Conservation (phyloP, 306 rosid genomes). For the Rosa chinensis region DNA sequence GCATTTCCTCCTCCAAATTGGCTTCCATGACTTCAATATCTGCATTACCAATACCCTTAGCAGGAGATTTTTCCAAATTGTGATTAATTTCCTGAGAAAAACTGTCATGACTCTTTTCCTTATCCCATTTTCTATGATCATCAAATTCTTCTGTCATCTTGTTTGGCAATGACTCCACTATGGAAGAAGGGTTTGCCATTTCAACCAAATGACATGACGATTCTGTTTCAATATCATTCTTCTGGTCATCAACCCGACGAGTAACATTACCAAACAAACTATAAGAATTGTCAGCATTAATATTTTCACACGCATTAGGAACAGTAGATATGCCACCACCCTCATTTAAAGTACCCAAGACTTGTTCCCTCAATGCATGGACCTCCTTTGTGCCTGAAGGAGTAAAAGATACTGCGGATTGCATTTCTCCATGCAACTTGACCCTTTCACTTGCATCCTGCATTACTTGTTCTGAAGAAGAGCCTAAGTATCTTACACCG, state of each 20-base stretch:
- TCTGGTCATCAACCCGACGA: constrained; percentile 35
- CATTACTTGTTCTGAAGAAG: constrained; percentile 36
- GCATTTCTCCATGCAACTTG: constrained; percentile 25
- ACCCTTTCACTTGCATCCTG: constrained; percentile 36
- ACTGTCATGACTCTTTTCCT: constrained; percentile 26
- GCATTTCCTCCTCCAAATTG: constrained; percentile 69
- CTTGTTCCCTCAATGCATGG: constrained; percentile 37
- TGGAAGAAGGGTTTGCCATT: constrained; percentile 28
- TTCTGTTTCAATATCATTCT: constrained; percentile 31
- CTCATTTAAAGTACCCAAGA: constrained; percentile 32
- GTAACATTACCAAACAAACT: constrained; percentile 15
- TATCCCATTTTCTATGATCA: constrained; percentile 34
- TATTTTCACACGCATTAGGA: constrained; percentile 15
- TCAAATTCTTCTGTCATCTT: constrained; percentile 26
- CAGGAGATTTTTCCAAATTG: constrained; percentile 32
- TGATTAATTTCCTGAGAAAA: constrained; percentile 28
- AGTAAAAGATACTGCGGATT: constrained; percentile 8
- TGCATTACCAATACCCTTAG: constrained; percentile 29
- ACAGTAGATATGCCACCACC: constrained; percentile 27
- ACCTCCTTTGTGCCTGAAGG: constrained; percentile 30
- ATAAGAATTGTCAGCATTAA: constrained; percentile 17
- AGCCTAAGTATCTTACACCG: constrained; percentile 15
- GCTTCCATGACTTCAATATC: constrained; percentile 36
- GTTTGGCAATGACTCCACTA: constrained; percentile 31
- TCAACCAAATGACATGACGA: constrained; percentile 35